phyloP scores from a whole-genome alignment of 2,329 filamentous ascomycete genomes.

The Cercospora janseana region DNA sequence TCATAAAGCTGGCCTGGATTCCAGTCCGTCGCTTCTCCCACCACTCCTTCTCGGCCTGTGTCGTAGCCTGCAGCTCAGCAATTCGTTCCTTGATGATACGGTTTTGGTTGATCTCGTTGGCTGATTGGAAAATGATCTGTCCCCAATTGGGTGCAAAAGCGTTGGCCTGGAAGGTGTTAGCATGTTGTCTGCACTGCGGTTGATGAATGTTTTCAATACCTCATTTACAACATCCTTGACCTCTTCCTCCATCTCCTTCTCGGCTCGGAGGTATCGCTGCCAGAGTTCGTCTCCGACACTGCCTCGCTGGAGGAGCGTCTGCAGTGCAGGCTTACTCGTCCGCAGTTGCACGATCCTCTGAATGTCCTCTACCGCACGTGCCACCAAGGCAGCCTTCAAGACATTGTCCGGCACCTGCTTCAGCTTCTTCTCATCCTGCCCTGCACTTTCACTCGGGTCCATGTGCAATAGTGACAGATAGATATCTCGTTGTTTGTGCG shows the following conservation, averaged over 20 bases:
- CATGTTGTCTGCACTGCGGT: not conserved
- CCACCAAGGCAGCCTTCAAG: conserved; percentile 81
- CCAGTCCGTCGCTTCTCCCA: conserved; percentile 80
- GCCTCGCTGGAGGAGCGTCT: conserved; percentile 77
- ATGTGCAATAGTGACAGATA: conserved; percentile 91
- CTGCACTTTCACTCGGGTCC: conserved; percentile 49
- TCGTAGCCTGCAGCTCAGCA: conserved; percentile 69
- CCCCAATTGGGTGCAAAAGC: conserved; percentile 87
- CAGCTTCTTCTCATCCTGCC: conserved; percentile 63
- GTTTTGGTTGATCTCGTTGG: conserved; percentile 93
- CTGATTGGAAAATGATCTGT: conserved; percentile 91
- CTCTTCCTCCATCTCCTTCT: conserved; percentile 97
- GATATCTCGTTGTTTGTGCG: conserved; percentile 87
- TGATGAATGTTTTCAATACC: conserved; percentile 51
- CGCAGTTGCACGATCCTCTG: conserved; percentile 85
- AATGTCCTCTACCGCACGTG: conserved; percentile 90
- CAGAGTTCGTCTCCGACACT: conserved; percentile 95
- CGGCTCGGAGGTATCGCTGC: conserved; percentile 85
- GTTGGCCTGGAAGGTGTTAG: conserved; percentile 66
- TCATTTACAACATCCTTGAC: conserved; percentile 90
- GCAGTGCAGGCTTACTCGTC: conserved; percentile 82
- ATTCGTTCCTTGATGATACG: conserved; percentile 70
- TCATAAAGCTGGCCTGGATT: conserved; percentile 76
- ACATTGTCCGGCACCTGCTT: conserved; percentile 76
- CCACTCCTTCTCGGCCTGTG: conserved; percentile 77